A percentile compares a stretch with the other conserved stretches of the same genome.
Conservation (phyloP, 169 alveolate species). For the Plasmodium knowlesi region DNA sequence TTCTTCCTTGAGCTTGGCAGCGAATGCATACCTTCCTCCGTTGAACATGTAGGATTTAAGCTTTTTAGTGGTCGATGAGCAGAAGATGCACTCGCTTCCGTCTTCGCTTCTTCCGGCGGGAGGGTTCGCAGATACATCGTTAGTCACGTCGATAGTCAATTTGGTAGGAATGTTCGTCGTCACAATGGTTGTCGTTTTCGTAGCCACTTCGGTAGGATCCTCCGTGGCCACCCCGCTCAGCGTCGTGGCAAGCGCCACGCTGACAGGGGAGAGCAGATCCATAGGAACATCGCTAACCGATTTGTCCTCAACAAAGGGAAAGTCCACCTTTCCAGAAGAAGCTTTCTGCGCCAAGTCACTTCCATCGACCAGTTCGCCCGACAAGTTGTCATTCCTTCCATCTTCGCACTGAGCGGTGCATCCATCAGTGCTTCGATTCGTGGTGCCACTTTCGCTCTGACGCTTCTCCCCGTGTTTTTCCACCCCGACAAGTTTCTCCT, state of each 20-base stretch:
- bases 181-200: background rate
- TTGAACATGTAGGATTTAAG: constrained; percentile 76
- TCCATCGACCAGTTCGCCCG: background rate
- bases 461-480: background rate
- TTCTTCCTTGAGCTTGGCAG: constrained; percentile 79
- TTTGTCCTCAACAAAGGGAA: background rate
- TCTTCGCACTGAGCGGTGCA: background rate
- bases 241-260: background rate
- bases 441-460: background rate
- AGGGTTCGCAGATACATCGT: background rate
- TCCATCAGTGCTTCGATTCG: background rate
- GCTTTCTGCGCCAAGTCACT: background rate
- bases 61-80: constrained; percentile 30
- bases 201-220: background rate
- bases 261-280: background rate
- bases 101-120: background rate
- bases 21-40: constrained; percentile 87
- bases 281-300: background rate
- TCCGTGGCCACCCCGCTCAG: background rate
- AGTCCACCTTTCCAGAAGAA: background rate
- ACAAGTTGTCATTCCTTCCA: background rate
- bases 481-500: background rate
- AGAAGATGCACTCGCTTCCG: constrained; percentile 33
- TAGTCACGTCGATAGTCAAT: background rate
- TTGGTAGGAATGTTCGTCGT: no score